These are phyloP conservation scores for Phytophthora ramorum DNA, from an alignment of 352 stramenopile species.

Conservation along the genomic window DNA sequence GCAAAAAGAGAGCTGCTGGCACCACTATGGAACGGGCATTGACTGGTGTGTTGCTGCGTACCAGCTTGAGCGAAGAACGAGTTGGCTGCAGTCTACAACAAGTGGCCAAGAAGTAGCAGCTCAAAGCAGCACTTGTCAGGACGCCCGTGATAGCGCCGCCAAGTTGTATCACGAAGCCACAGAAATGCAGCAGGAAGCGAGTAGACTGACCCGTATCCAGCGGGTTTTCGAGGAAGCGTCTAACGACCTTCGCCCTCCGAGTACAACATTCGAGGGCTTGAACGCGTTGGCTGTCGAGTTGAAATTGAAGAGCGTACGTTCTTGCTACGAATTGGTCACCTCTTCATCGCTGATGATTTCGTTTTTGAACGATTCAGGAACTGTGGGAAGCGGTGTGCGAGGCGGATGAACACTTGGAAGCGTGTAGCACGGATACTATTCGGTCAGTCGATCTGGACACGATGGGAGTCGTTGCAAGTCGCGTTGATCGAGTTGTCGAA, in stretches of 20 bases:
- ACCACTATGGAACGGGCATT: background rate
- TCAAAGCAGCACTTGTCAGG: slow-evolving; percentile 37
- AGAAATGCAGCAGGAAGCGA: slow-evolving; percentile 34
- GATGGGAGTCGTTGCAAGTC: slow-evolving; percentile 33
- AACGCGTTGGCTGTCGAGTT: slow-evolving; percentile 43
- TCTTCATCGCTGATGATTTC: background rate
- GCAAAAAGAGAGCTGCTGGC: background rate
- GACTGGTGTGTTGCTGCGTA: background rate
- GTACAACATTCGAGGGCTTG: slow-evolving; percentile 52
- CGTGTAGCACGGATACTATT: slow-evolving; percentile 46
- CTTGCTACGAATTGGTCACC: background rate
- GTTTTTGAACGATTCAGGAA: slow-evolving; percentile 32
- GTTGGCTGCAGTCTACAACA: slow-evolving; percentile 35
- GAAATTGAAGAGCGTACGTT: slow-evolving; percentile 55
- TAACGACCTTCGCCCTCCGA: slow-evolving; percentile 27
- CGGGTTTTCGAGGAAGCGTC: slow-evolving; percentile 49
- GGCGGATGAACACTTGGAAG: slow-evolving; percentile 50
- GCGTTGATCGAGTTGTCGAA: slow-evolving; percentile 33
- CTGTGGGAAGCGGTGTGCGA: slow-evolving; percentile 66
- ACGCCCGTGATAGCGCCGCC: slow-evolving; percentile 33
- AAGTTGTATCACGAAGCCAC: slow-evolving; percentile 40
- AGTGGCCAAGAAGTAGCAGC: slow-evolving; percentile 44
- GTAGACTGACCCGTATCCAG: slow-evolving; percentile 43
- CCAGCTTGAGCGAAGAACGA: slow-evolving; percentile 27
- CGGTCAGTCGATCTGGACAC: slow-evolving; percentile 50